Base-by-base conservation (phyloP, 208 protist genomes). In the Endotrypanum monterogeii region DNA sequence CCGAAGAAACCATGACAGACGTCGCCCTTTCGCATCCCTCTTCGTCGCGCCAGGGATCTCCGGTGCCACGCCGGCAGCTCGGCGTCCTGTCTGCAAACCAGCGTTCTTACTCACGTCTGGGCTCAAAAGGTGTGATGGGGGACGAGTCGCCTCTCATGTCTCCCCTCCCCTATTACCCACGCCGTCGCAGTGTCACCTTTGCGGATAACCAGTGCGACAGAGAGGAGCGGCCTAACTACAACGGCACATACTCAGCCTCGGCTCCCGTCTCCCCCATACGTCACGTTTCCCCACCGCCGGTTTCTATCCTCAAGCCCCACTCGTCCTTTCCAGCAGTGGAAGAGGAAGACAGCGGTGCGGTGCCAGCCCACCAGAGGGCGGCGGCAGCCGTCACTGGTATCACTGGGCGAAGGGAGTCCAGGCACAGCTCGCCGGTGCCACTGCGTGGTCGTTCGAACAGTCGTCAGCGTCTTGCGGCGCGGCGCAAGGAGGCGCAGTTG, bases 171-270 rank as follows among this genome's bases (percentile, higher is more conserved):
- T 85, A 87, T 65, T 94, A 91, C 83, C 87, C 93, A 18, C 85
- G 86, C 12, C 85, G 83, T 11, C 89, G 93, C 58, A 97, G 93
- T 74, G 85, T 97, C 55, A 93, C 84, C n/a, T 97, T 97, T 74
- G 93, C 84, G 14, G 89, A 37, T 6, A 74, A 67, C 8, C 79
- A 74, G 54, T 73, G 74, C 18, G 78, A 69, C 25, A 84, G 93
- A 23, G 93, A 97, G 79, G 89, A 95, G 78, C 86, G 93, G 25
- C 90, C 92, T 25, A 67, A 83, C 73, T 95, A 94, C 79, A 89
- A 84, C 61, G 58, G 80, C 6, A 69, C 73, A 14, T 85, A 87
- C 52, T 81, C 79, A 37, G 72, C 79, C 55, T 86, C 89, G 5
- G 76, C 78, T 18, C 78, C 81, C 8, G 77, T 83, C 41, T 87